Base-by-base conservation (phyloP, 1,284 basidiomycete species). In the Cryptococcus sp. region DNA sequence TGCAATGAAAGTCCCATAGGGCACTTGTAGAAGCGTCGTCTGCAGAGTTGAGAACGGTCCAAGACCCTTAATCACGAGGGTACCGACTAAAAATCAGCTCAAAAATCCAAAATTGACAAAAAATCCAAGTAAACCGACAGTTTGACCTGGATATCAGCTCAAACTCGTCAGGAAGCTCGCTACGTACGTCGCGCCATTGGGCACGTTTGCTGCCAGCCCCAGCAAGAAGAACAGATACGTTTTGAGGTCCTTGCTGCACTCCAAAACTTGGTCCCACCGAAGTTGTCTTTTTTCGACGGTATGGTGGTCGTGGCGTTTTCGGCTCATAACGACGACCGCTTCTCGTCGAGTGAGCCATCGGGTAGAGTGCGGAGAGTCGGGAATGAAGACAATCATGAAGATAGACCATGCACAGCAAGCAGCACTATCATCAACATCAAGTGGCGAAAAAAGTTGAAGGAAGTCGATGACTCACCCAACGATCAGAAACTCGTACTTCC, bases 181-280 rank as follows among this genome's bases (percentile, higher is more conserved):
- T n/a, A n/a, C n/a, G n/a, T n/a, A n/a, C n/a, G 53, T 54, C 4
- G 48, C 58, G 31, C 66, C 66, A 36, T 66, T 68, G 32, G 66
- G 68, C 7, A 69, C 58, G 44, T 67, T 68, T 25, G 62, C 65
- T 24, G 62, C 56, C 48, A 66, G 56, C 4, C 66, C 68, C 28
- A 72, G 51, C 42, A 66, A 46, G 54, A 70, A 70, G 53, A 59
- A 66, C 5, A 65, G 48, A 43, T 69, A 74, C 9, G 68, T 65
- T 39, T 72, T 64, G 18, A 56, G 35, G 50, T 75, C 74, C 23
- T 46, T 52, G 18, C 67, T 7, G 2, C 67, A 68, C 48, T 75
- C 74, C 14, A 28, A 48, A n/a, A 70, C 51, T 51, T 76, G 74
- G n/a, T 70, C 58, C 59, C 56, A 57, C 45, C 74, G 72, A 57